Percentiles rank a stretch among this genome's conserved stretches.
Conservation (phyloP, 2,329 filamentous ascomycete species). For the Claviceps sp. region DNA sequence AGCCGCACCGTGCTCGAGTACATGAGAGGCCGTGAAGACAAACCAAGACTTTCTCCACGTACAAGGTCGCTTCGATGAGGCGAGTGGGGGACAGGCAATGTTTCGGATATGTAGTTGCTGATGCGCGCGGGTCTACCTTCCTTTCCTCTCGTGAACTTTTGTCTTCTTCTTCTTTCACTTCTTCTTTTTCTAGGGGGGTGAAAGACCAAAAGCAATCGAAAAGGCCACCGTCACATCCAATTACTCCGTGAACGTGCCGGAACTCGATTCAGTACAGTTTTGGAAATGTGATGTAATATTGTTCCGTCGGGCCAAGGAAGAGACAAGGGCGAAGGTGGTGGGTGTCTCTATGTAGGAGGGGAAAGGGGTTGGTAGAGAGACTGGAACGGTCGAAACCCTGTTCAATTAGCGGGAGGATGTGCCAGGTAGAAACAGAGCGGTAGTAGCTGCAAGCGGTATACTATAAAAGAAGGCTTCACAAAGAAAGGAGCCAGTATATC, state of each 20-base stretch:
- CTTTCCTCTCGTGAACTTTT: background rate
- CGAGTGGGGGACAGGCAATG: background rate
- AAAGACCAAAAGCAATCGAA: background rate
- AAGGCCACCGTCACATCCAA: background rate
- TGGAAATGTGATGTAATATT: background rate
- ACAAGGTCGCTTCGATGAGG: background rate
- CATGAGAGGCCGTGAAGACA: constrained; percentile 7
- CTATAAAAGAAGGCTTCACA: background rate
- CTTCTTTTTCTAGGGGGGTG: background rate
- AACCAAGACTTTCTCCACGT: background rate
- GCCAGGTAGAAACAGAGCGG: background rate
- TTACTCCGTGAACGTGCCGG: background rate
- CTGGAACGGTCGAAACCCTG: background rate
- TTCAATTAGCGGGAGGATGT: background rate
- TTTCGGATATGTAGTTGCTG: background rate
- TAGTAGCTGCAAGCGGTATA: background rate
- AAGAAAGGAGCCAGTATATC: background rate
- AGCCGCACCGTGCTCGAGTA: constrained; percentile 2
- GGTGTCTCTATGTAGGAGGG: background rate
- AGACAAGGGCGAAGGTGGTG: background rate
- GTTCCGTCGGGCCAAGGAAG: background rate
- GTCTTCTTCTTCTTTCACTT: background rate
- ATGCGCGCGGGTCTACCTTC: background rate
- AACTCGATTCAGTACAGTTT: background rate
- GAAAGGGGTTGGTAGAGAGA: constrained; percentile 1